Conservation (phyloP, 129 eudicot species). For the Gnaphalium uliginosum region DNA sequence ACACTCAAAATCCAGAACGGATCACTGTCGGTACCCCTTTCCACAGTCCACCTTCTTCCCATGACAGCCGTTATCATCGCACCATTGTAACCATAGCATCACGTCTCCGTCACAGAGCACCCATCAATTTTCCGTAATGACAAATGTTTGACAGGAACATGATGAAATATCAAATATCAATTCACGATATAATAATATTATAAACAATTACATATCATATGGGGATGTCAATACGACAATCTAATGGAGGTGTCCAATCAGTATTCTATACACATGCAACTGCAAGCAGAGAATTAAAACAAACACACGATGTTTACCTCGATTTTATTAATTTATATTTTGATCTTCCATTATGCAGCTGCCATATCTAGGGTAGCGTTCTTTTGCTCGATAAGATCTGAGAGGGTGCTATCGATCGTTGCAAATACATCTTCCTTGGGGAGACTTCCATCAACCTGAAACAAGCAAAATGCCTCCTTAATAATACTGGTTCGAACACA, state of each 20-base stretch:
- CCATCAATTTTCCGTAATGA: not conserved
- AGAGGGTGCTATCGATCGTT: conserved; percentile 61
- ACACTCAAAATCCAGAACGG: no score
- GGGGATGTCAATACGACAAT: not conserved
- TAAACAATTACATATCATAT: conserved; percentile 16
- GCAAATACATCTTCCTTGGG: conserved; percentile 75
- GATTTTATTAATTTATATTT: conserved; percentile 9
- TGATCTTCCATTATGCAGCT: conserved; percentile 37
- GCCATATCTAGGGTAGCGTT: conserved; percentile 40
- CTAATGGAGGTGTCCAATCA: not conserved
- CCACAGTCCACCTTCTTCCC: no score
- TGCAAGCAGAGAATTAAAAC: conserved; percentile 4
- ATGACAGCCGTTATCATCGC: no score
- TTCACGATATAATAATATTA: not conserved
- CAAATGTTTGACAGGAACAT: conserved; percentile 10
- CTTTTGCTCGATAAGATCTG: conserved; percentile 53
- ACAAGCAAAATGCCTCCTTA: conserved; percentile 7
- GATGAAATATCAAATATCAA: not conserved
- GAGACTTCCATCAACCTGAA: conserved; percentile 78
- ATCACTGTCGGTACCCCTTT: no score
- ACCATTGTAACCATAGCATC: no score
- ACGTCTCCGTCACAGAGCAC: no score
- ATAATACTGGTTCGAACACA: not conserved
- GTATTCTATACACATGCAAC: conserved; percentile 19
- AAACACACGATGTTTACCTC: conserved; percentile 4